phyloP scores from a whole-genome alignment of 495 filamentous ascomycete genomes.

The Chlorociboria aeruginascens region DNA sequence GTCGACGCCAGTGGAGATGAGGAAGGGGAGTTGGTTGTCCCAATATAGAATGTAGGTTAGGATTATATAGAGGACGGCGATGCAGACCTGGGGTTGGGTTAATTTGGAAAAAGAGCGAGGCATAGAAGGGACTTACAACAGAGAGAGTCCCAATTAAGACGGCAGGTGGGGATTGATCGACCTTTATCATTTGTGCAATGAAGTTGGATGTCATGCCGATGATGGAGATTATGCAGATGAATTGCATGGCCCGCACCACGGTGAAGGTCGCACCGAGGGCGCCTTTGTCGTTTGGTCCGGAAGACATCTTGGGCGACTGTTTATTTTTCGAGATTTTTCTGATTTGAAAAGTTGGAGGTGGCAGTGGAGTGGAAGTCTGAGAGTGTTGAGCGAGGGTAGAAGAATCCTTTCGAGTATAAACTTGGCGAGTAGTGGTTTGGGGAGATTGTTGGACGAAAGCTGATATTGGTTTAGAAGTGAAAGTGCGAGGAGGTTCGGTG shows the following conservation, averaged over 20 bases:
- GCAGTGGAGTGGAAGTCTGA: background rate
- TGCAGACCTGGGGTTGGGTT: conserved; percentile 43
- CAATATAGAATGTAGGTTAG: conserved; percentile 68
- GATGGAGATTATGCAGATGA: conserved; percentile 59
- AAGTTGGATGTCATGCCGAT: conserved; percentile 78
- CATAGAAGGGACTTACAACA: conserved; percentile 48
- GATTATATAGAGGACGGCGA: conserved; percentile 64
- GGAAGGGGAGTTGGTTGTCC: conserved; percentile 62
- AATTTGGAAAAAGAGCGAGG: background rate
- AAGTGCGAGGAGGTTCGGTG: background rate
- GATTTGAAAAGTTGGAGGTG: background rate
- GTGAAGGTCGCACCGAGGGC: conserved; percentile 72
- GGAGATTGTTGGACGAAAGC: background rate
- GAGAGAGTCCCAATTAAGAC: conserved; percentile 68
- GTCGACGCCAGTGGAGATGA: conserved; percentile 54
- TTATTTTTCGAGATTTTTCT: background rate
- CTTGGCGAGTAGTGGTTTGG: background rate
- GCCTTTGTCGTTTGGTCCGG: conserved; percentile 36
- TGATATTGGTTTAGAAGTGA: background rate
- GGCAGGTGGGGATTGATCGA: conserved; percentile 48
- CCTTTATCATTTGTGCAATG: conserved; percentile 61
- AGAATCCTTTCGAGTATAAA: too few relatives aligned
- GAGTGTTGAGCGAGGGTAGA: too few relatives aligned
- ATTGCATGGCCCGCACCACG: conserved; percentile 57
- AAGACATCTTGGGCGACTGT: conserved; percentile 12